Evolutionary conservation across 306 rosid genomes (phyloP), one percentile per base, ranked within the genome.

Genomic region (Dalbergia cultrata): DNA sequence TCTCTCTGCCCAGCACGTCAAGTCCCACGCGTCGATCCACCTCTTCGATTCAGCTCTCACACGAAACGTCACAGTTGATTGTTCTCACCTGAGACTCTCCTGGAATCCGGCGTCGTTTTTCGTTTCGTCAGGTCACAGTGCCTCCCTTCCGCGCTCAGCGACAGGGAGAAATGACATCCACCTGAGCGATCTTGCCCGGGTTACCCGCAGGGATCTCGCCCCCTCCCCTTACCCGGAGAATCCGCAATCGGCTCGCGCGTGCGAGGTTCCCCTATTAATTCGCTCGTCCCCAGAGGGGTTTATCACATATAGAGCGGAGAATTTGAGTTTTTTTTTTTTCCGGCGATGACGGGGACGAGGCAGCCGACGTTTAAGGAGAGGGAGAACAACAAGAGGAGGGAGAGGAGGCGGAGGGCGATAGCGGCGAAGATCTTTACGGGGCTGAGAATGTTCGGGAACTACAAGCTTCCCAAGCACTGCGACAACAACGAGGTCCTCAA

Each of bases 401-500:
- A 94, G 90, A 80, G 97, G 13, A 76, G 94, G 80, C 80, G 96
- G 18, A 88, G 96, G 76, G 98, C 97, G 11, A 90, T 90, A 12
- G 92, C 96, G 17, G 93, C 98, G 33, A 94, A 92, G 91, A 94
- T 94, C 86, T 94, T 90, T 68, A 4, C 94, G 1, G 98, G 97
- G 7, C 81, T 94, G 52, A 90, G 98, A 81, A 90, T 87, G 91
- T 89, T 90, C 73, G 97, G 97, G 0, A 94, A 90, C 90, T 94
- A 43, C 83, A 90, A 90, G 86, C 98, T 94, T 21, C 98, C 98
- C 0, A 94, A 92, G 59, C 97, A 94, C 82, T 94, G 98, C 80
- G 97, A 94, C 70, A 94, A 94, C 89, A 94, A 94, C n/a, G 97
- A 94, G 82, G 98, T 92, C 52, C 96, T 94, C 74, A 94, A 92